phyloP scores from a whole-genome alignment of 352 stramenopile genomes.

The Phytopythium kandeliae region DNA sequence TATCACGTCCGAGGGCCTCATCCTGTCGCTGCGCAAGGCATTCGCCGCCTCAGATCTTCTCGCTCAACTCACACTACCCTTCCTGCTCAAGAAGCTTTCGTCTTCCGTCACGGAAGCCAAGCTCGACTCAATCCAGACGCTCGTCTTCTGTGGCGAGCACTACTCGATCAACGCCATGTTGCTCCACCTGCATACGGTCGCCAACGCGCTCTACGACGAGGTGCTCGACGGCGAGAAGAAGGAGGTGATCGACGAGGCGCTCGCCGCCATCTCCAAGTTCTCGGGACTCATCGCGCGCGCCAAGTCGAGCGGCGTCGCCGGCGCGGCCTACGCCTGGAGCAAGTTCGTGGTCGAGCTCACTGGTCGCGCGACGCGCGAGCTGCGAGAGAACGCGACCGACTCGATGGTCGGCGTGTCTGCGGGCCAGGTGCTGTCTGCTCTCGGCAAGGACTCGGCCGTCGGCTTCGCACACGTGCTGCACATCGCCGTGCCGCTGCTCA shows the following conservation, averaged over 20 bases:
- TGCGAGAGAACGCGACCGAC: slow-evolving; percentile 66
- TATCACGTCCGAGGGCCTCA: slow-evolving; percentile 85
- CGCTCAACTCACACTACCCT: slow-evolving; percentile 74
- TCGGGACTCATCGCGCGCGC: slow-evolving; percentile 55
- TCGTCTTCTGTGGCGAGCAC: slow-evolving; percentile 75
- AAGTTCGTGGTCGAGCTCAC: slow-evolving; percentile 83
- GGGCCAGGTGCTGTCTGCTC: slow-evolving; percentile 53
- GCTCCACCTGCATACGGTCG: slow-evolving; percentile 59
- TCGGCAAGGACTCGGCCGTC: slow-evolving; percentile 60
- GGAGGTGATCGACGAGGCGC: slow-evolving; percentile 62
- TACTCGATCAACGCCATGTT: slow-evolving; percentile 80
- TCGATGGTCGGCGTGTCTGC: slow-evolving; percentile 78
- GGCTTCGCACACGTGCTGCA: slow-evolving; percentile 72
- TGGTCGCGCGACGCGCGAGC: slow-evolving; percentile 52
- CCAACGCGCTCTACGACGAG: slow-evolving; percentile 72
- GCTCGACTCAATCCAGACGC: slow-evolving; percentile 73
- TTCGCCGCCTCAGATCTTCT: slow-evolving; percentile 78
- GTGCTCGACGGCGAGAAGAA: slow-evolving; percentile 83
- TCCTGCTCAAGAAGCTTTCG: slow-evolving; percentile 84
- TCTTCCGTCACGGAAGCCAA: slow-evolving; percentile 76
- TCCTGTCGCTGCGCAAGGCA: slow-evolving; percentile 68
- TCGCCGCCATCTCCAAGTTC: slow-evolving; percentile 58
- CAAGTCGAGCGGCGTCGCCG: slow-evolving; percentile 44
- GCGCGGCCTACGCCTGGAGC: slow-evolving; percentile 72
- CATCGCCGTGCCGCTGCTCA: slow-evolving; percentile 47